Evolutionary conservation across 768 basidiomycete genomes (phyloP), one percentile per base, ranked within the genome.

Genomic region (Tricholoma terreum): DNA sequence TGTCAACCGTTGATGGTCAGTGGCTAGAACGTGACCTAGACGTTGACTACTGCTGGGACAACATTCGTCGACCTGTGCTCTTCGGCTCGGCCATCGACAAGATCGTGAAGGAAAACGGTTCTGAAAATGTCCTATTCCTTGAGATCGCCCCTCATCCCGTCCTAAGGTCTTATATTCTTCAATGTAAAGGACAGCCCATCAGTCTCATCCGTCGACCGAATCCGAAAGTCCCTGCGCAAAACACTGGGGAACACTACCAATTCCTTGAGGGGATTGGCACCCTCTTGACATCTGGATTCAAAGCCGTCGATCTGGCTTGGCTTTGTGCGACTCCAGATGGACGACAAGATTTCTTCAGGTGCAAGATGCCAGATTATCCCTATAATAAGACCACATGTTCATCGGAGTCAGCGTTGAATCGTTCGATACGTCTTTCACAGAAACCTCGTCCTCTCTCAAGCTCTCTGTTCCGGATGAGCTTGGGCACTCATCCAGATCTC

Each of bases 111-210:
- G 31, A 52, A 27, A 21, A 52, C 8, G 50, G 50, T 19, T 17
- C 22, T 45, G 56, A 40, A 30, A 52, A 43, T 19, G 50, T 57
- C 9, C 36, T 57, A 14, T 57, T 57, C 50, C 35, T 57, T 7
- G 56, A 57, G 24, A 14, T 57, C 27, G 35, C 56, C 10, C 56
- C 56, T 27, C 56, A 57, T 43, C 56, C 56, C 43, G 50, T 53
- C 15, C 56, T 57, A 35, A 36, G 42, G 14, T 33, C 3, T 36
- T 57, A 57, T 14, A 57, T 57, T 17, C 31, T 52, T 21, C 49
- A 52, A 27, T 57, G 56, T 17, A 51, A 51, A 17, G 49, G 49
- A 24, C 30, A 33, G 49, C 33, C 49, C 9, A 31, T 50, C 27
- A 50, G 21, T 50, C 49, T 50, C 19, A 19, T 50, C n/a, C 22